Base-by-base conservation (phyloP, 352 stramenopile genomes). In the Phytopythium vexans region DNA sequence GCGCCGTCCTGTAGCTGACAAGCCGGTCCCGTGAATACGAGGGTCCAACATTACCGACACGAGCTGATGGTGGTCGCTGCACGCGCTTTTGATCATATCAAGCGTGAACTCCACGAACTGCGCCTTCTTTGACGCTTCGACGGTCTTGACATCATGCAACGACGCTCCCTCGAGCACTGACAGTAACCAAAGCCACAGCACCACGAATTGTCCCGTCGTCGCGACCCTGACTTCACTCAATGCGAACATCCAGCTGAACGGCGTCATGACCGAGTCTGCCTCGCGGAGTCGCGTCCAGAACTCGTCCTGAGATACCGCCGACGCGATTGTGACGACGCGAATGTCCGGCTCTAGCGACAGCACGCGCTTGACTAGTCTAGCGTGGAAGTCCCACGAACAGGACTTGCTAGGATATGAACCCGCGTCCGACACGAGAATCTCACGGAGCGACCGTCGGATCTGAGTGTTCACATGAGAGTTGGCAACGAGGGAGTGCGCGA, bases 131-230 rank as follows among this genome's bases (percentile, higher is more conserved):
- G 7, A 4, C 40, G 8, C 40, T 21, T 44, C 40, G 6, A n/a
- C 11, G 40, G 6, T n/a, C 14, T 71, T 42, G 6, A 52, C 41
- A 9, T 47, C 43, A 0, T 79, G 12, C 8, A 65, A 50, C 2
- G 32, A 35, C 21, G 56, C 53, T 8, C 33, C 34, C 16, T 63
- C 48, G 8, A 72, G 54, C 0, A 67, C 41, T 3, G 64, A 48
- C 3, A 83, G 36, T 34, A 77, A 39, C 72, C 72, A 83, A 36
- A 83, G 49, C 74, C 72, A 86, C 14, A 77, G 54, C 10, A 83
- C 36, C 33, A 83, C 15, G 40, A 67, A 72, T 49, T 83, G 63
- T n/a, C 60, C 72, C 10, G 74, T 64, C 33, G 58, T 70, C 54
- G 72, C 58, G 31, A 47, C 57, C 10, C 54, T 55, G 33, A 55